These are phyloP conservation scores for Puccinia hordei DNA, from an alignment of 1,284 basidiomycete species.

Conservation along the genomic window DNA sequence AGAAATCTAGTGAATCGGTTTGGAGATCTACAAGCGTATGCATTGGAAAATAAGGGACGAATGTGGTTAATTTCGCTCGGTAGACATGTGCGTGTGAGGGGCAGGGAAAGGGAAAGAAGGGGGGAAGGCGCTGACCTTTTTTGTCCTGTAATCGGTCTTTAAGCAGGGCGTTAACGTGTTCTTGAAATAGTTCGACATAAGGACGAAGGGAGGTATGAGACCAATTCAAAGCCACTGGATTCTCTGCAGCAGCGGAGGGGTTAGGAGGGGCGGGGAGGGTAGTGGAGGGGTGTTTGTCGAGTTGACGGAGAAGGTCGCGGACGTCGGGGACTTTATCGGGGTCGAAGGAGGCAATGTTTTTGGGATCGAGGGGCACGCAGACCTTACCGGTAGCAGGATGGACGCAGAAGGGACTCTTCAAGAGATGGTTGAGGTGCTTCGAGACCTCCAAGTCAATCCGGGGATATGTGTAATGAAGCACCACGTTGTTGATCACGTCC, in stretches of 20 bases:
- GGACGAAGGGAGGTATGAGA: constrained; percentile 70
- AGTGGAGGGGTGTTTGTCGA: constrained; percentile 64
- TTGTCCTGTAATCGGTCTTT: constrained; percentile 58
- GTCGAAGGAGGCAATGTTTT: constrained; percentile 77
- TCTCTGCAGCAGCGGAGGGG: constrained; percentile 41
- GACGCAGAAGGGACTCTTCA: constrained; percentile 95
- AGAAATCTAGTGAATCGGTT: neutral
- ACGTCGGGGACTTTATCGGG: constrained; percentile 85
- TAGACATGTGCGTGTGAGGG: too few relatives aligned
- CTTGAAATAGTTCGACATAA: constrained; percentile 86
- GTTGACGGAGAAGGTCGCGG: constrained; percentile 75
- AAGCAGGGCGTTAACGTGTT: constrained; percentile 66
- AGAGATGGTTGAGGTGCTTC: constrained; percentile 93
- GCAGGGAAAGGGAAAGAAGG: neutral
- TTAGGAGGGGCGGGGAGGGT: constrained; percentile 60
- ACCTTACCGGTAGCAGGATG: constrained; percentile 89
- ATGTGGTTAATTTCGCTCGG: neutral
- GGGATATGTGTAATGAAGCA: constrained; percentile 94
- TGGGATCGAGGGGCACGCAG: constrained; percentile 87
- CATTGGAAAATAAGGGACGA: neutral
- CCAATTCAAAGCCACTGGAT: constrained; percentile 59
- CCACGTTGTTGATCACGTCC: constrained; percentile 67
- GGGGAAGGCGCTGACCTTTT: constrained; percentile 52
- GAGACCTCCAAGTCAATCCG: constrained; percentile 95
- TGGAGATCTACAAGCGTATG: neutral